Percentiles rank a stretch among this genome's conserved stretches.
phyloP scores from a whole-genome alignment of 2,329 filamentous ascomycete genomes.

The Chrysosphaeria jannelii region DNA sequence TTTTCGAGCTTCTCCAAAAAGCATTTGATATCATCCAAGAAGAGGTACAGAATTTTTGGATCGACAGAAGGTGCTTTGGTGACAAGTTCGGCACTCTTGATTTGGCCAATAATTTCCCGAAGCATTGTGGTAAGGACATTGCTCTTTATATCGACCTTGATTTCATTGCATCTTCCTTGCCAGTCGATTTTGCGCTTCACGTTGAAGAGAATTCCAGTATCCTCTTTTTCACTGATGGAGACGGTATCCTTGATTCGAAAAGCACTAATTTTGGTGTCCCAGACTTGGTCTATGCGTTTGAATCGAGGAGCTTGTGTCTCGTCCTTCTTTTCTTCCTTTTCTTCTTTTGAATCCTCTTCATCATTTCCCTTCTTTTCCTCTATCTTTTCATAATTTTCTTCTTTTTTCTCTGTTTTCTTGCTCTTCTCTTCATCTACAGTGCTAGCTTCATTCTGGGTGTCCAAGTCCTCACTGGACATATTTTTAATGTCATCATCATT shows the following conservation, averaged over 20 bases:
- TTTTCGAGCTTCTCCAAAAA: slow-evolving; percentile 17
- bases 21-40: slow-evolving; percentile 47
- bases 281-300: slow-evolving; percentile 23
- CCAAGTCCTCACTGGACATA: no score
- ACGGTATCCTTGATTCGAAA: slow-evolving; percentile 25
- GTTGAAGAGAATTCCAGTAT: slow-evolving; percentile 57
- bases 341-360: no score
- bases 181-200: slow-evolving; percentile 58
- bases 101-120: slow-evolving; percentile 39
- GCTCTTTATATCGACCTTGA: slow-evolving; percentile 61
- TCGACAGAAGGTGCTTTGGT: slow-evolving; percentile 48
- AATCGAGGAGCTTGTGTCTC: no score
- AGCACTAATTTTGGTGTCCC: slow-evolving; percentile 18
- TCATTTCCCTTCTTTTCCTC: no score
- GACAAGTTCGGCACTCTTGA: slow-evolving; percentile 52
- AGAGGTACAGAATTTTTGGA: slow-evolving; percentile 42
- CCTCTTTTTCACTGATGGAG: slow-evolving; percentile 17
- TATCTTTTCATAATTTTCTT: no score
- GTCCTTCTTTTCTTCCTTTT: no score
- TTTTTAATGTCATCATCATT: no score
- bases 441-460: no score
- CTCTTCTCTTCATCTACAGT: no score
- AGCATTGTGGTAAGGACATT: slow-evolving; percentile 44
- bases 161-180: slow-evolving; percentile 48
- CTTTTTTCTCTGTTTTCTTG: no score